Evolutionary conservation across 2,329 filamentous ascomycete species (phyloP).

Genomic region (Trichoderma semiorbis): DNA sequence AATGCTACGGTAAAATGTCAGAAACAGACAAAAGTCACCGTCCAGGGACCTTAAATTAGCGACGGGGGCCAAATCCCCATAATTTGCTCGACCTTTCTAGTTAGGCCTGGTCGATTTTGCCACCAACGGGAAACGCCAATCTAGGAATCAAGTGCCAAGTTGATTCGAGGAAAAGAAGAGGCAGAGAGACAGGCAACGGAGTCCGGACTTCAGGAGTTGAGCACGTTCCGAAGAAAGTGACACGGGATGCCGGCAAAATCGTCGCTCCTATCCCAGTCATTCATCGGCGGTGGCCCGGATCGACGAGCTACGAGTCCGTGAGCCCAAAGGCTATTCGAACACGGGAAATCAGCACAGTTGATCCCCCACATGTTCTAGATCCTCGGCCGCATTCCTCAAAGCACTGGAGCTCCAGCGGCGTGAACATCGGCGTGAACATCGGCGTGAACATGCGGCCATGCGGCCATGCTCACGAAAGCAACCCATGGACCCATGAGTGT

Average conservation of each 20-base stretch:
- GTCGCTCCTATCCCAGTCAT: background rate
- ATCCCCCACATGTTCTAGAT: background rate
- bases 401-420: background rate
- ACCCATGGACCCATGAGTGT: background rate
- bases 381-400: background rate
- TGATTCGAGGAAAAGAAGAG: background rate
- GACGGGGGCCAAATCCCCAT: background rate
- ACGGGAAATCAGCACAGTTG: background rate
- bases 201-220: background rate
- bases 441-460: background rate
- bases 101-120: background rate
- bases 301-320: background rate
- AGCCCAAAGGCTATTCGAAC: background rate
- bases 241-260: background rate
- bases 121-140: background rate
- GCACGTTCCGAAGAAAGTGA: background rate
- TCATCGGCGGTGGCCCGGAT: background rate
- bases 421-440: background rate
- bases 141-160: background rate
- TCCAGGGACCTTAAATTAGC: constrained; percentile 6
- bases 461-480: background rate
- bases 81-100: background rate
- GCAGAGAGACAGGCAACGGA: background rate
- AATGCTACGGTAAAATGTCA: background rate
- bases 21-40: background rate